Evolutionary conservation across 306 rosid genomes (phyloP), one percentile per base, ranked within the genome.

Genomic region (Casuarina equisetifolia): DNA sequence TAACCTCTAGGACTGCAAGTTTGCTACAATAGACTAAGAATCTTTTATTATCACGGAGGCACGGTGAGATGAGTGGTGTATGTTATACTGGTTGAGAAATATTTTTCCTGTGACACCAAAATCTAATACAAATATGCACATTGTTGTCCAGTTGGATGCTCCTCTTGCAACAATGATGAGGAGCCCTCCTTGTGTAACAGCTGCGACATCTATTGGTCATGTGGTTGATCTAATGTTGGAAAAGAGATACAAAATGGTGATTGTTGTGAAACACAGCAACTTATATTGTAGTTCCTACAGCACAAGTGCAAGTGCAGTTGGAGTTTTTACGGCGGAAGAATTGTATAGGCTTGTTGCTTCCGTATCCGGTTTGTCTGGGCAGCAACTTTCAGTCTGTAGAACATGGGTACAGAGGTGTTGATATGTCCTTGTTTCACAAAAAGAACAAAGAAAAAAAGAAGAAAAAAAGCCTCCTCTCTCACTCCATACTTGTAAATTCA

Each of bases 111-210:
- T 38, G 17, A 46, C 25, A 15, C 51, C 17, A 15, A 50, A 61
- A 70, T 59, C 46, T 75, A 17, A 76, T 43, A 5, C 44, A 42
- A 76, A 4, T 64, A 25, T 69, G 69, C 11, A 4, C 4, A 10
- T 44, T 59, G 19, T 44, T 11, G 25, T 73, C 82, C 84, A 93
- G 97, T 69, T 93, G 88, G 76, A 90, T 70, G 94, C 90, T 32
- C 87, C 89, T 2, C 78, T 93, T 76, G 84, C 92, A 74, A 81
- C 86, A 19, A 88, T 93, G 92, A 91, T 93, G 97, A 84, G 93
- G 85, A 88, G 92, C 50, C 90, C 93, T 79, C 94, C 97, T 3
- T 64, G 54, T 35, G 96, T 88, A 4, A 75, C 91, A 15, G 85
- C 81, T 4, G 69, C 81, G 1, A 84, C 91, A 73, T 81, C 94